These are phyloP conservation scores for Penicillium sclerotigenum DNA, from an alignment of 2,329 filamentous ascomycete genomes.

Conservation along the genomic window DNA sequence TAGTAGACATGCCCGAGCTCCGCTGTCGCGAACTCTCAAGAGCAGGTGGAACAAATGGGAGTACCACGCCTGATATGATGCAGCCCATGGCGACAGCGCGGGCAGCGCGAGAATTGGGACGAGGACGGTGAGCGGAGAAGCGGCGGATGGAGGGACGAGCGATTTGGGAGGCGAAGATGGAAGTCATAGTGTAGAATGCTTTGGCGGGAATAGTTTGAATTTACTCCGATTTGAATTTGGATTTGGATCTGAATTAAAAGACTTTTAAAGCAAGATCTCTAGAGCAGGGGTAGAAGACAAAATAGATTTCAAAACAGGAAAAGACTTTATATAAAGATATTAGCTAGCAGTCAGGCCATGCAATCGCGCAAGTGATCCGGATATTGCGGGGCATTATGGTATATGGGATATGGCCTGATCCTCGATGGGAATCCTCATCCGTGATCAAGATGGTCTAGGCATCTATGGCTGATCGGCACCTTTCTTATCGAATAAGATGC, in stretches of 20 bases:
- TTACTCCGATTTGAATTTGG: background rate
- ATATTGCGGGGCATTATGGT: slow-evolving; percentile 17
- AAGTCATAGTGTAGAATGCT: slow-evolving; percentile 13
- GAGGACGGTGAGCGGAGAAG: slow-evolving; percentile 44
- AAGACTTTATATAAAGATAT: slow-evolving; percentile 11
- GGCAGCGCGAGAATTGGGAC: slow-evolving; percentile 38
- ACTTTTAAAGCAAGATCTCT: background rate
- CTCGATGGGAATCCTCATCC: slow-evolving; percentile 9
- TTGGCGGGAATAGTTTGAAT: background rate
- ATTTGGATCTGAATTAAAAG: background rate
- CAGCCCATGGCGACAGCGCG: slow-evolving; percentile 43
- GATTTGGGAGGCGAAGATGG: slow-evolving; percentile 22
- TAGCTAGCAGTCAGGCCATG: slow-evolving; percentile 18
- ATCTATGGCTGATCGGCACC: background rate
- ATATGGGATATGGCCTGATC: slow-evolving; percentile 20
- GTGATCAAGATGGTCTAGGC: slow-evolving; percentile 14
- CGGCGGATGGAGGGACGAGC: slow-evolving; percentile 42
- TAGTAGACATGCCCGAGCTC: slow-evolving; percentile 37
- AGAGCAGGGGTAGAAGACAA: background rate
- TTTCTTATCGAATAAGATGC: background rate
- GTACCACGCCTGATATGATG: slow-evolving; percentile 42
- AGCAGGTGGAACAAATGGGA: slow-evolving; percentile 48
- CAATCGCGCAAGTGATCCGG: slow-evolving; percentile 17
- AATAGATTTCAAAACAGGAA: background rate
- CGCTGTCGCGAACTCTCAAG: slow-evolving; percentile 45